phyloP scores from a whole-genome alignment of 345 rosid genomes.

The Turritis glabra region DNA sequence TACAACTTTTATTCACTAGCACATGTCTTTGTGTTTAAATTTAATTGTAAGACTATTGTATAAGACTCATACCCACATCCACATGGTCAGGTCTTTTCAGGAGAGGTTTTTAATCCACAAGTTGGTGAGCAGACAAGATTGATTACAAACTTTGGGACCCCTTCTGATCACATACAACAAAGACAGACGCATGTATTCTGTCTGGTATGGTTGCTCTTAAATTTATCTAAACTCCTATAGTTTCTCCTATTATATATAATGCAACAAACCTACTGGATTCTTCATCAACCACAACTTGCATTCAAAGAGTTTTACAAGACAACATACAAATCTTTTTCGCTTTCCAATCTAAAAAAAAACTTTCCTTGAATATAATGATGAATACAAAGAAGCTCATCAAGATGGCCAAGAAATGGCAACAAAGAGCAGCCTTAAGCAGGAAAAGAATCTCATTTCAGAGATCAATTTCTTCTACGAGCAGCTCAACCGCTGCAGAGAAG shows the following conservation, averaged over 20 bases:
- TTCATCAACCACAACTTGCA: constrained; percentile 11
- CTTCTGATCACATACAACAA: constrained; percentile 6
- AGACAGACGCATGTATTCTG: constrained; percentile 18
- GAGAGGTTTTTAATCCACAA: not conserved
- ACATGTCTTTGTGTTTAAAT: constrained; percentile 12
- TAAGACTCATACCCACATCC: constrained; percentile 3
- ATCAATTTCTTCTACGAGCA: not conserved
- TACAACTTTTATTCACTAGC: not conserved
- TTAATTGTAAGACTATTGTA: not conserved
- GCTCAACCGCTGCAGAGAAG: constrained; percentile 6
- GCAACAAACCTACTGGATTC: not conserved
- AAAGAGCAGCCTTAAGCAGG: constrained; percentile 23
- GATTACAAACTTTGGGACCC: not conserved
- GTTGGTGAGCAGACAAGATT: not conserved
- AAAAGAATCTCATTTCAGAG: constrained; percentile 32
- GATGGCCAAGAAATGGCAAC: constrained; percentile 41
- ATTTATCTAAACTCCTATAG: not conserved
- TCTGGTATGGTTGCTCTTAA: not conserved
- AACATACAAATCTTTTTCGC: not conserved
- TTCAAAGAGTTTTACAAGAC: not conserved
- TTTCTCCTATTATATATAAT: constrained; percentile 14
- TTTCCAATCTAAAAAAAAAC: not conserved
- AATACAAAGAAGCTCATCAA: constrained; percentile 30
- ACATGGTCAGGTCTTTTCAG: constrained; percentile 14
- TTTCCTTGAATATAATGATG: not conserved